A percentile compares a stretch with the other conserved stretches of the same genome.
phyloP scores from a whole-genome alignment of 1,139 yeast genomes.

The Meyerozyma elateridarum region DNA sequence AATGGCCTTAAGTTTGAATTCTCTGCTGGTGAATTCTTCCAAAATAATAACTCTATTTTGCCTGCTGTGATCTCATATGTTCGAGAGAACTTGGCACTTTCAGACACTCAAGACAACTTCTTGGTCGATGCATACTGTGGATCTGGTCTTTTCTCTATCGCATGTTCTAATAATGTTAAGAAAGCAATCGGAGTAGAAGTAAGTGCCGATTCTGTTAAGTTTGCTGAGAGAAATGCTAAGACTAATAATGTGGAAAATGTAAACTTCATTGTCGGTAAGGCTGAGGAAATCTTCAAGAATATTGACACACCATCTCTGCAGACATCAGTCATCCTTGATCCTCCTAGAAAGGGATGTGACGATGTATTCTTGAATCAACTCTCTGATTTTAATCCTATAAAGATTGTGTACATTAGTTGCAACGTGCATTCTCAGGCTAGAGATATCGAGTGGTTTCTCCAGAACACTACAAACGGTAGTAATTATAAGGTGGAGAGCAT shows the following conservation, averaged over 20 bases:
- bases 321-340: constrained; percentile 91
- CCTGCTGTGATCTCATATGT: constrained; percentile 82
- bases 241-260: constrained; percentile 74
- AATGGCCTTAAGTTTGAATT: constrained; percentile 74
- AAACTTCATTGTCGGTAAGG: constrained; percentile 83
- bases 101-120: constrained; percentile 35
- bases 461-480: constrained; percentile 57
- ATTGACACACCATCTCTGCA: constrained; percentile 64
- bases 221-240: constrained; percentile 78
- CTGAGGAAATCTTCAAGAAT: constrained; percentile 79
- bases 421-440: constrained; percentile 97
- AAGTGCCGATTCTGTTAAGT: constrained; percentile 83
- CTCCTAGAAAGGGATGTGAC: constrained; percentile 97
- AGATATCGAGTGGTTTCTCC: constrained; percentile 79
- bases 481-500: constrained; percentile 71
- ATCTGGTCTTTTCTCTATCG: constrained; percentile 85
- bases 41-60: constrained; percentile 87
- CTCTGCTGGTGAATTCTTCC: constrained; percentile 93
- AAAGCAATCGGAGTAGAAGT: constrained; percentile 92
- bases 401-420: constrained; percentile 89
- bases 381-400: constrained; percentile 76
- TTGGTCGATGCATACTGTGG: constrained; percentile 98
- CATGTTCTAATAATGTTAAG: constrained; percentile 76
- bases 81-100: constrained; percentile 55
- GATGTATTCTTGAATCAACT: constrained; percentile 80